Evolutionary conservation across 805 yeast species (phyloP).

Genomic region (Saturnispora mendoncae): DNA sequence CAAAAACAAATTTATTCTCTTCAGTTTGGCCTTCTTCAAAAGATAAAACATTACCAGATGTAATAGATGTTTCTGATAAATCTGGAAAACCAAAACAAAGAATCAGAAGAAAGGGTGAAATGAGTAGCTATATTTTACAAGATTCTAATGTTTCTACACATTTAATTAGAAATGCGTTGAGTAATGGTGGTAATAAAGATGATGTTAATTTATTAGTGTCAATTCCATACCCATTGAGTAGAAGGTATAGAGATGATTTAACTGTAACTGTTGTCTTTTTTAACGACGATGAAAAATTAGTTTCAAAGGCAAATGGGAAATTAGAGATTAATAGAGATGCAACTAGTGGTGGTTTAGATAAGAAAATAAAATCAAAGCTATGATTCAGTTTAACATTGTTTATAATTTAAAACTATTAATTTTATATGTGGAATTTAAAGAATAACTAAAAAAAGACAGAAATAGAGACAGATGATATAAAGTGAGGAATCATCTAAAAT

Average conservation of each 20-base stretch:
- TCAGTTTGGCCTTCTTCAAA: slow-evolving; percentile 28
- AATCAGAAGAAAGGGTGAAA: slow-evolving; percentile 40
- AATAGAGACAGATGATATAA: too few relatives aligned
- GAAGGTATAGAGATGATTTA: slow-evolving; percentile 90
- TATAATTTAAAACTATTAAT: too few relatives aligned
- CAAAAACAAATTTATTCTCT: slow-evolving; percentile 38
- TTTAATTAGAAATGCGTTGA: slow-evolving; percentile 83
- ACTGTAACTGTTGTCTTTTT: slow-evolving; percentile 95
- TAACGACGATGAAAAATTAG: slow-evolving; percentile 43
- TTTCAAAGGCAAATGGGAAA: slow-evolving; percentile 37
- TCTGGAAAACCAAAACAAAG: slow-evolving; percentile 63
- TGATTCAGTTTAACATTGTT: too few relatives aligned
- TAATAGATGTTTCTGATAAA: slow-evolving; percentile 52
- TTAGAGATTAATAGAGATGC: slow-evolving; percentile 49
- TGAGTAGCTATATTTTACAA: slow-evolving; percentile 48
- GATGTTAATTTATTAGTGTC: slow-evolving; percentile 82
- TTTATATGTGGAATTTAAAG: too few relatives aligned
- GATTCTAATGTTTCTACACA: slow-evolving; percentile 91
- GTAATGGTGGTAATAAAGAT: slow-evolving; percentile 78
- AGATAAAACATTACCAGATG: slow-evolving; percentile 46
- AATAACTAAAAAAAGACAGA: too few relatives aligned
- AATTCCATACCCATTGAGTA: slow-evolving; percentile 84
- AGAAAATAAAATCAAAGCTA: slow-evolving; percentile 38
- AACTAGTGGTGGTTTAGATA: slow-evolving; percentile 44
- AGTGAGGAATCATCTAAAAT: too few relatives aligned